Conservation (phyloP, 2,329 filamentous ascomycete genomes). For the Basipetospora chlamydospora region DNA sequence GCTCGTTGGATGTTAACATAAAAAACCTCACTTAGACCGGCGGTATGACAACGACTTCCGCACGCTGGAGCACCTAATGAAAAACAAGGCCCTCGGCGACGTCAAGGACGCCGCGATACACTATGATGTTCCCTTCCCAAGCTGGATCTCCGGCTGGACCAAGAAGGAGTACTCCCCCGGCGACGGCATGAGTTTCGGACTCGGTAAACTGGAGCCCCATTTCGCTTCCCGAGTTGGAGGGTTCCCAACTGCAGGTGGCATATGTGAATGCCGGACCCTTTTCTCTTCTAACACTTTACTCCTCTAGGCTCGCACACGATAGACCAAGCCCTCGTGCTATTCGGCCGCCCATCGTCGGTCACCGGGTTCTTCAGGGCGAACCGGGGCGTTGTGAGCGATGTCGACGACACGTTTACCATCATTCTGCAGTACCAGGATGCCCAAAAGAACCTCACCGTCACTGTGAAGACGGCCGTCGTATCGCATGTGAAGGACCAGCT, state of each 20-base stretch:
- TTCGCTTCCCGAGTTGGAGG: too few relatives aligned
- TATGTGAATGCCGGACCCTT: conserved; percentile 10
- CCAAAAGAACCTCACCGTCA: conserved; percentile 34
- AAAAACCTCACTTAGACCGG: conserved; percentile 1
- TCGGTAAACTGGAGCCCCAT: conserved; percentile 16
- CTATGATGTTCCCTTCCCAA: conserved; percentile 39
- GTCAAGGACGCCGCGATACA: conserved; percentile 52
- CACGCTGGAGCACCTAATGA: conserved; percentile 40
- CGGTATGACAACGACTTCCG: conserved; percentile 43
- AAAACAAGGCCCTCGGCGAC: conserved; percentile 38
- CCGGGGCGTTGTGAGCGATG: conserved; percentile 24
- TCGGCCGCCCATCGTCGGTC: conserved; percentile 41
- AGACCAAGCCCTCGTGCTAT: conserved; percentile 43
- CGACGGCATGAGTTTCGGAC: conserved; percentile 25
- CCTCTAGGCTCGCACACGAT: conserved; percentile 41
- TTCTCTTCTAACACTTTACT: neutral
- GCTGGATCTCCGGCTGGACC: conserved; percentile 21
- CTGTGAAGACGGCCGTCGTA: conserved; percentile 44
- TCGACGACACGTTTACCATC: conserved; percentile 38
- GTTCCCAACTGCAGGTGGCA: too few relatives aligned
- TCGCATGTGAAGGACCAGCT: conserved; percentile 45
- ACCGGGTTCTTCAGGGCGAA: conserved; percentile 43
- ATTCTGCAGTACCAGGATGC: conserved; percentile 38
- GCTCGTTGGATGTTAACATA: too few relatives aligned
- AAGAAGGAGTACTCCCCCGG: conserved; percentile 20